These are phyloP conservation scores for Rhizopogon vinicolor DNA, from an alignment of 768 basidiomycete genomes.

Conservation along the genomic window DNA sequence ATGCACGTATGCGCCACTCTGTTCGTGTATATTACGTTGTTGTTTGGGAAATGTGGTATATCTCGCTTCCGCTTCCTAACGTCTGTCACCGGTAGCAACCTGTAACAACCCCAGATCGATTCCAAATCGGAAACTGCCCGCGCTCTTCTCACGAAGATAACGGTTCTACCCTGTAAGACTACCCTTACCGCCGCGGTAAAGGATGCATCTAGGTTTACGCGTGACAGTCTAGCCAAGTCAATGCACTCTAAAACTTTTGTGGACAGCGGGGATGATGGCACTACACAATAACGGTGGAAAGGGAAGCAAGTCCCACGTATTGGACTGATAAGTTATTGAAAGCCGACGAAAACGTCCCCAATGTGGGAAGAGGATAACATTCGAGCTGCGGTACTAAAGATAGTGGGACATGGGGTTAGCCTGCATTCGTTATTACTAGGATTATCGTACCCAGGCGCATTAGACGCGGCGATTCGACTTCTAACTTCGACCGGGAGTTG, in stretches of 20 bases:
- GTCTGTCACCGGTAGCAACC: neutral
- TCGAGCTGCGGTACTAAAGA: slow-evolving; percentile 41
- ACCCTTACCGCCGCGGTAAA: neutral
- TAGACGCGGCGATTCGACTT: slow-evolving; percentile 48
- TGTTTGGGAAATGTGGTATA: slow-evolving; percentile 3
- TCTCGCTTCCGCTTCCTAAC: neutral
- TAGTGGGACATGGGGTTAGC: slow-evolving; percentile 8
- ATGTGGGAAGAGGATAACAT: slow-evolving; percentile 44
- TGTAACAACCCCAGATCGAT: neutral
- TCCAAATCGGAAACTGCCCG: neutral
- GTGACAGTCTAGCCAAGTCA: neutral
- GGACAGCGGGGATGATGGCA: neutral
- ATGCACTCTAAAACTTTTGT: neutral
- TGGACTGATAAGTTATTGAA: slow-evolving; percentile 68
- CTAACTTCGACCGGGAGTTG: slow-evolving; percentile 46
- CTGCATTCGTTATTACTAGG: neutral
- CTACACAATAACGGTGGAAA: slow-evolving; percentile 13
- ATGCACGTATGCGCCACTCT: slow-evolving; percentile 24
- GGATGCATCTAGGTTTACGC: neutral
- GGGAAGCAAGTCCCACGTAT: slow-evolving; percentile 26
- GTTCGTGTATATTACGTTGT: slow-evolving; percentile 23
- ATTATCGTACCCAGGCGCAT: slow-evolving; percentile 44
- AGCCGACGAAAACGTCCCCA: slow-evolving; percentile 49
- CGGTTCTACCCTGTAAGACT: neutral
- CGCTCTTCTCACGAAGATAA: neutral